These are phyloP conservation scores for Talaromyces liani DNA, from an alignment of 495 filamentous ascomycete genomes.

Conservation along the genomic window DNA sequence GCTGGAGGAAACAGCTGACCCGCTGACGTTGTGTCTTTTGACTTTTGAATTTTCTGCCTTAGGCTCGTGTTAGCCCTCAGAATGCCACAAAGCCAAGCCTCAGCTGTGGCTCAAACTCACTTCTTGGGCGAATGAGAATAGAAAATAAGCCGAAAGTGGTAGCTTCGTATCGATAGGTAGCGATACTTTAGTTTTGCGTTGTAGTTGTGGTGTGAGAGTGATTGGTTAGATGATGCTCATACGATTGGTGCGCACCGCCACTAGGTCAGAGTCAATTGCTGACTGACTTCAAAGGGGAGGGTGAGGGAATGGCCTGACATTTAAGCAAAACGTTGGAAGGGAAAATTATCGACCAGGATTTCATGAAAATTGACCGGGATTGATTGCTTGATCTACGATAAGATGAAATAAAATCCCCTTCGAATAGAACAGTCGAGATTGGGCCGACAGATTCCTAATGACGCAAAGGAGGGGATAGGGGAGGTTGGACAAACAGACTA, in stretches of 20 bases:
- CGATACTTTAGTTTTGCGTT: neutral
- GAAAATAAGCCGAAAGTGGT: neutral
- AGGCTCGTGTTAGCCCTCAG: slow-evolving; percentile 2
- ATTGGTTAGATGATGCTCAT: neutral
- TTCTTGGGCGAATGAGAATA: neutral
- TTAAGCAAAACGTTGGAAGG: neutral
- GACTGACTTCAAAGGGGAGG: neutral
- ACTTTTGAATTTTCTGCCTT: neutral
- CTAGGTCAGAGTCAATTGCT: neutral
- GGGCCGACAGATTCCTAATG: neutral
- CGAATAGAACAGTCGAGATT: neutral
- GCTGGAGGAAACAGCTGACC: neutral
- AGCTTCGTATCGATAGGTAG: neutral
- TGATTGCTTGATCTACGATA: neutral
- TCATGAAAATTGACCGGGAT: neutral
- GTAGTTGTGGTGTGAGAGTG: neutral
- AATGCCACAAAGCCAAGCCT: neutral
- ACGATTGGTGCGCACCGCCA: neutral
- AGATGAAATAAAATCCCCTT: neutral
- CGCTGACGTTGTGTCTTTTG: slow-evolving; percentile 1
- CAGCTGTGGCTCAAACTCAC: slow-evolving; percentile 1
- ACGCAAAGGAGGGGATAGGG: neutral
- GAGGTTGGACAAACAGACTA: neutral
- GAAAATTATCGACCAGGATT: neutral
- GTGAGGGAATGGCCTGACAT: neutral